Percentiles rank a stretch among this genome's conserved stretches.
Conservation (phyloP, 768 basidiomycete genomes). For the Tulasnella sp. region DNA sequence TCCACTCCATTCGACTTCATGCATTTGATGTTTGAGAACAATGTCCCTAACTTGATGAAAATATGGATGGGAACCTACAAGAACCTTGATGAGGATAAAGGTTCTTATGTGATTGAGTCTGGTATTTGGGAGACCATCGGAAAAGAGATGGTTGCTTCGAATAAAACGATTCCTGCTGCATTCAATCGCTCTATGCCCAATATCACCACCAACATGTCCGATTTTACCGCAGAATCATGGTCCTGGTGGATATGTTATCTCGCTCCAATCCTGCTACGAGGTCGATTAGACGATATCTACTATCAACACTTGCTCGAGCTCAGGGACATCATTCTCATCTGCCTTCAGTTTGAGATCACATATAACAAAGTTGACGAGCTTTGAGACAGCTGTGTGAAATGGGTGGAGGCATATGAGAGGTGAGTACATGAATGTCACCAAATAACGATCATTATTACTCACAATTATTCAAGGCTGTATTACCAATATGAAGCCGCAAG, state of each 20-base stretch:
- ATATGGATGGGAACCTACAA: constrained; percentile 13
- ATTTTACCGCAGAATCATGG: constrained; percentile 5
- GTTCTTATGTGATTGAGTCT: neutral
- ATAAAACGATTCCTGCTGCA: constrained; percentile 11
- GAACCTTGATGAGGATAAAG: neutral
- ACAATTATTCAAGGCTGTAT: constrained; percentile 22
- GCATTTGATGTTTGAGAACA: constrained; percentile 19
- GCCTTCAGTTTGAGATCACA: constrained; percentile 1
- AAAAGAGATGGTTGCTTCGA: neutral
- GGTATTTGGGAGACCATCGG: constrained; percentile 10
- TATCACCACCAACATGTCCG: neutral
- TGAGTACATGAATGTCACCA: constrained; percentile 18
- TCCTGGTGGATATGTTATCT: constrained; percentile 12
- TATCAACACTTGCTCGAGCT: constrained; percentile 2
- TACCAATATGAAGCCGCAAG: constrained; percentile 25
- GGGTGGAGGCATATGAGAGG: constrained; percentile 27
- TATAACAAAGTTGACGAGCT: neutral
- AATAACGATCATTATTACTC: neutral
- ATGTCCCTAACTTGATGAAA: neutral
- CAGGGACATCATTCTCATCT: neutral
- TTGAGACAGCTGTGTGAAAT: neutral
- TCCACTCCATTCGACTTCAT: constrained; percentile 18
- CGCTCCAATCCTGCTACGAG: constrained; percentile 9
- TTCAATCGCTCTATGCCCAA: constrained; percentile 12
- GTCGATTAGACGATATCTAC: neutral